Percentiles rank a stretch among this genome's conserved stretches.
These are phyloP conservation scores for Lasiosphaeria ovina DNA, from an alignment of 495 filamentous ascomycete genomes.

Conservation along the genomic window DNA sequence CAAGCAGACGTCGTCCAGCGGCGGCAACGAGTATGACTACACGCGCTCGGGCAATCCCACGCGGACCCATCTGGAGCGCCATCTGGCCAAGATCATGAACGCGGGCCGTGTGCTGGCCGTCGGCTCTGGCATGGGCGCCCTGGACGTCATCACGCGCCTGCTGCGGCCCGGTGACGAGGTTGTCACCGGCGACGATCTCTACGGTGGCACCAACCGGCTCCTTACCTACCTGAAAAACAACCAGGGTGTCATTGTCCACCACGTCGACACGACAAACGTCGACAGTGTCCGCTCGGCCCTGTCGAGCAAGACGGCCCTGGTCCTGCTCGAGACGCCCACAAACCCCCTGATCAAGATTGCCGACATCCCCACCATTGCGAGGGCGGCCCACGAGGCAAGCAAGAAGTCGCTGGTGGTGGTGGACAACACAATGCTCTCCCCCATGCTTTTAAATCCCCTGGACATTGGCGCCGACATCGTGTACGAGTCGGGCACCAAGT, in stretches of 20 bases:
- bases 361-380: conserved; percentile 77
- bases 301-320: conserved; percentile 83
- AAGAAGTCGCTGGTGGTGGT: conserved; percentile 81
- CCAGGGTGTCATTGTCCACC: conserved; percentile 87
- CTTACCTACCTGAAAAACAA: conserved; percentile 87
- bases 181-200: conserved; percentile 93
- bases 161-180: conserved; percentile 94
- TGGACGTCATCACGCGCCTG: conserved; percentile 95
- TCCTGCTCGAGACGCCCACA: conserved; percentile 92
- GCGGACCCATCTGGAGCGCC: conserved; percentile 90
- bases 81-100: conserved; percentile 98
- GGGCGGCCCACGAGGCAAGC: conserved; percentile 72
- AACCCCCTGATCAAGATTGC: conserved; percentile 98
- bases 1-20: conserved; percentile 79
- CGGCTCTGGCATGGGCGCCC: conserved; percentile 91
- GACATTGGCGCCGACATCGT: conserved; percentile 94
- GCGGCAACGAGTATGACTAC: conserved; percentile 93
- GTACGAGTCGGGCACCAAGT: conserved; percentile 97
- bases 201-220: conserved; percentile 92
- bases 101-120: conserved; percentile 88
- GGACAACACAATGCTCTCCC: conserved; percentile 98
- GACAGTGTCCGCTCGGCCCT: conserved; percentile 67
- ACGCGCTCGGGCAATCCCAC: conserved; percentile 96
- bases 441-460: conserved; percentile 85
- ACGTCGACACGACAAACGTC: conserved; percentile 85